These are phyloP conservation scores for Penicillium palitans DNA, from an alignment of 2,329 filamentous ascomycete genomes.

Conservation along the genomic window DNA sequence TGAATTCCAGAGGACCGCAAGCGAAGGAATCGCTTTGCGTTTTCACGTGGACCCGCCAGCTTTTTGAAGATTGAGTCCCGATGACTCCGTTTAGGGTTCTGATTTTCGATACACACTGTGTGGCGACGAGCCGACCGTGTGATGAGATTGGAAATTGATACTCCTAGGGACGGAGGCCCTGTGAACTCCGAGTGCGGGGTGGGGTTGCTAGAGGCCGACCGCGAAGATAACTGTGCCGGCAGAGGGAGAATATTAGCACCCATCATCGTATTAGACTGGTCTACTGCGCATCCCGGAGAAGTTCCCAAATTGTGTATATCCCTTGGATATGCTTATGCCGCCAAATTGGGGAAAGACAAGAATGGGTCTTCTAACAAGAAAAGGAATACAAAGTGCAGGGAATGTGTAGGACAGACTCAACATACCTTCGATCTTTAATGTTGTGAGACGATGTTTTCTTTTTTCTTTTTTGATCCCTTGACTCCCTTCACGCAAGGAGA, in stretches of 20 bases:
- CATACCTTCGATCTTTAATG: constrained; percentile 11
- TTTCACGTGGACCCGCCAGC: constrained; percentile 49
- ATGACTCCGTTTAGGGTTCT: constrained; percentile 30
- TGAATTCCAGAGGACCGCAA: constrained; percentile 36
- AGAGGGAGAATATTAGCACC: constrained; percentile 31
- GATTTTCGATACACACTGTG: constrained; percentile 19
- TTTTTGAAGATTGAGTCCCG: constrained; percentile 38
- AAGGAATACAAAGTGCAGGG: constrained; percentile 1
- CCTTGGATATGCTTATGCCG: neutral
- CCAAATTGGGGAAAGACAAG: constrained; percentile 2
- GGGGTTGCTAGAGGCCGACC: constrained; percentile 25
- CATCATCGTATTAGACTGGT: constrained; percentile 26
- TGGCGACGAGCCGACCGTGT: constrained; percentile 29
- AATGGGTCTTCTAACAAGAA: neutral
- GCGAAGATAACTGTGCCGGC: constrained; percentile 31
- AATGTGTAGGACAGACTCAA: constrained; percentile 6
- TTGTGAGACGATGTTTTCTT: constrained; percentile 10
- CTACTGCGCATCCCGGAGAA: constrained; percentile 8
- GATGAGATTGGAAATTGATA: constrained; percentile 25
- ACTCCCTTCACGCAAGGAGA: constrained; percentile 23
- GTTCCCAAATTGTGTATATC: neutral
- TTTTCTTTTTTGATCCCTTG: constrained; percentile 17
- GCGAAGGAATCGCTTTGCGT: constrained; percentile 50
- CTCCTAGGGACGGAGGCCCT: constrained; percentile 16
- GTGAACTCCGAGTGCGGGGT: constrained; percentile 24